Conservation (phyloP, 805 yeast genomes). For the Lipomyces japonicus region DNA sequence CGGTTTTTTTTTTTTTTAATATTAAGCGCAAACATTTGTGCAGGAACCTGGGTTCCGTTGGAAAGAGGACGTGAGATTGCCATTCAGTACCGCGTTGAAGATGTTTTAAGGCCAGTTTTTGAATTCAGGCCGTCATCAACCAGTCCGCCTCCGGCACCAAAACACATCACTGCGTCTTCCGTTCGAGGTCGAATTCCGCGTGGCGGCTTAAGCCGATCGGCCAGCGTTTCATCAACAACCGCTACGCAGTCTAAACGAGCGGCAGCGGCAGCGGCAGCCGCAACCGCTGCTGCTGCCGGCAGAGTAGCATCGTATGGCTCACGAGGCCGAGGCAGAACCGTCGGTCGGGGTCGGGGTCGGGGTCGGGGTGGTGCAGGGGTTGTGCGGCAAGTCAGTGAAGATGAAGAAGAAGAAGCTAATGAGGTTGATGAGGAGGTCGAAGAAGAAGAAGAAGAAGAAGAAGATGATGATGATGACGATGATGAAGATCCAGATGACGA, state of each 20-base stretch:
- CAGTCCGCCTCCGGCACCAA: conserved; percentile 62
- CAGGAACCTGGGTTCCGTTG: conserved; percentile 92
- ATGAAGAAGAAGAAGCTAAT: conserved; percentile 14
- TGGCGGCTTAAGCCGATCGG: conserved; percentile 8
- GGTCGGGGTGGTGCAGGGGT: conserved; percentile 11
- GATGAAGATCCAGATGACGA: conserved; percentile 6
- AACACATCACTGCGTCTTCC: conserved; percentile 39
- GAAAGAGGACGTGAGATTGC: conserved; percentile 69
- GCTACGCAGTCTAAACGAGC: conserved; percentile 11
- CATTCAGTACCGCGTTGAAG: conserved; percentile 58
- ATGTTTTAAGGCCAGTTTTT: conserved; percentile 60
- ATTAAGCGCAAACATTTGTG: conserved; percentile 32
- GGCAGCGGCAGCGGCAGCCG: conserved; percentile 3
- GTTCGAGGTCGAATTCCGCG: conserved; percentile 23
- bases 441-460: conserved; percentile 20
- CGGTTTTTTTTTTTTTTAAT: neutral
- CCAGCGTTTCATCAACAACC: conserved; percentile 10
- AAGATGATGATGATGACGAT: neutral
- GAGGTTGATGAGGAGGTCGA: conserved; percentile 16
- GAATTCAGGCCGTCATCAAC: conserved; percentile 55
- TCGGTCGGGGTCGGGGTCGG: conserved; percentile 17
- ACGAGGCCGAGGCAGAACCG: conserved; percentile 20
- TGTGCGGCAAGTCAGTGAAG: neutral
- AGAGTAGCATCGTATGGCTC: conserved; percentile 11
- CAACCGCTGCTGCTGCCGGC: conserved; percentile 20